These are phyloP conservation scores for Sporothrix sp. DNA, from an alignment of 2,329 filamentous ascomycete species.

Conservation along the genomic window DNA sequence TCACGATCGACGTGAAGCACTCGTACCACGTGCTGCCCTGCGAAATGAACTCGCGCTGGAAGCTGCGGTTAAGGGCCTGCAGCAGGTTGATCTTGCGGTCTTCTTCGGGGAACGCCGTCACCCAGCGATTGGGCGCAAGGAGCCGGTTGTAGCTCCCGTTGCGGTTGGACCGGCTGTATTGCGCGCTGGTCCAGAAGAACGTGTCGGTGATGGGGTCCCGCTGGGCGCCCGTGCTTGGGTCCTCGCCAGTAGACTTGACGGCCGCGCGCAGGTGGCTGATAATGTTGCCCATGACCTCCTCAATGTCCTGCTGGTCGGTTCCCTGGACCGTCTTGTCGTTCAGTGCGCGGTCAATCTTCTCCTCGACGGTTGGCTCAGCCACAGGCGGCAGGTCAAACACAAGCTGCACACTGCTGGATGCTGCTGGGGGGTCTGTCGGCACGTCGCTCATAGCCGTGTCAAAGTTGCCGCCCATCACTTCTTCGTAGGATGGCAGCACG, in stretches of 20 bases:
- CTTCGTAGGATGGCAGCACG: neutral
- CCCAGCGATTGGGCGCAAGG: constrained; percentile 50
- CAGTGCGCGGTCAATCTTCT: constrained; percentile 36
- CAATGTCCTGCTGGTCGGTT: constrained; percentile 82
- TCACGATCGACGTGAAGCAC: constrained; percentile 61
- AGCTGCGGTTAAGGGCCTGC: constrained; percentile 73
- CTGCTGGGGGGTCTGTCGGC: neutral
- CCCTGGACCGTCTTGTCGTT: constrained; percentile 39
- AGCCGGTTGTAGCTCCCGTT: constrained; percentile 31
- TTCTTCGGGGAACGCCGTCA: constrained; percentile 49
- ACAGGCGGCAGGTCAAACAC: constrained; percentile 19
- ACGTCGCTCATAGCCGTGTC: constrained; percentile 14
- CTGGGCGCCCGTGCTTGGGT: constrained; percentile 60
- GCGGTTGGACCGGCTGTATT: constrained; percentile 46
- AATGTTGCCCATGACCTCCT: constrained; percentile 89
- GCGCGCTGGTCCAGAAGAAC: constrained; percentile 53
- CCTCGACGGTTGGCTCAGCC: constrained; percentile 31
- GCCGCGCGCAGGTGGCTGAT: constrained; percentile 85
- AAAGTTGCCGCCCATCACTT: neutral
- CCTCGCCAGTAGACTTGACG: constrained; percentile 59
- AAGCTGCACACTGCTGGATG: neutral
- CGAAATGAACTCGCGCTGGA: constrained; percentile 68
- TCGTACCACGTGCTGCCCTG: constrained; percentile 49
- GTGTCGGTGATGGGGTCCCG: constrained; percentile 67
- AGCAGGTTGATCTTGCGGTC: constrained; percentile 56